These are phyloP conservation scores for Phlebopus sp. DNA, from an alignment of 1,284 basidiomycete genomes.

Conservation along the genomic window DNA sequence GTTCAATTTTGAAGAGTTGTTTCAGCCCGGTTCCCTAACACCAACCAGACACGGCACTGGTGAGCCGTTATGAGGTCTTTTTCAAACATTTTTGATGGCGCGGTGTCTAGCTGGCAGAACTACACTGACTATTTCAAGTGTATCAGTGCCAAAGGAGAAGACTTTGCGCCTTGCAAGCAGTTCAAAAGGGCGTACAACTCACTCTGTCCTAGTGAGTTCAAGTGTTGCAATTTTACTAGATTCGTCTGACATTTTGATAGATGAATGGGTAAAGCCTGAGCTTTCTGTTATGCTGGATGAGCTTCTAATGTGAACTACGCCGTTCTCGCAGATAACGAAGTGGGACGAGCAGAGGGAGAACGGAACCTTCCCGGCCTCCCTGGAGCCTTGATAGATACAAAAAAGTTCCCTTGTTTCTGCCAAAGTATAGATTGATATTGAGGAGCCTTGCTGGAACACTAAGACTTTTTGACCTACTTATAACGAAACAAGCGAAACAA, in stretches of 20 bases:
- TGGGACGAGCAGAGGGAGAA: conserved; percentile 93
- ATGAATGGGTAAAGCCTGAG: conserved; percentile 73
- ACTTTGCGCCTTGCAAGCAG: conserved; percentile 97
- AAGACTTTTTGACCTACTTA: too few species aligned
- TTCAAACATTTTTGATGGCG: conserved; percentile 9
- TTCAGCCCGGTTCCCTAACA: conserved; percentile 90
- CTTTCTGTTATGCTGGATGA: conserved; percentile 10
- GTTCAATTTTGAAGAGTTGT: conserved; percentile 5
- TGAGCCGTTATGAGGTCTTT: conserved; percentile 35
- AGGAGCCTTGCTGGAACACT: not conserved
- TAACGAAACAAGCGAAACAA: too few species aligned
- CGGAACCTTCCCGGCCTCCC: conserved; percentile 88
- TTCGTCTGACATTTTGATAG: conserved; percentile 38
- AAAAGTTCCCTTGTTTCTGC: not conserved
- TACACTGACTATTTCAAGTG: conserved; percentile 99
- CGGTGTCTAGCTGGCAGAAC: conserved; percentile 81
- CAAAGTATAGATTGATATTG: conserved; percentile 14
- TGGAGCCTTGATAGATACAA: conserved; percentile 62
- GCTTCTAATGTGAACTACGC: conserved; percentile 13
- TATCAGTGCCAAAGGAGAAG: conserved; percentile 95
- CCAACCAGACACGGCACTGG: conserved; percentile 95
- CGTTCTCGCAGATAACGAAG: conserved; percentile 60
- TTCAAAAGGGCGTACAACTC: conserved; percentile 97
- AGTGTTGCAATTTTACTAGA: conserved; percentile 5
- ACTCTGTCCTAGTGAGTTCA: conserved; percentile 92